Base-by-base conservation (phyloP, 768 basidiomycete species). In the Guyanaporus albipodus region DNA sequence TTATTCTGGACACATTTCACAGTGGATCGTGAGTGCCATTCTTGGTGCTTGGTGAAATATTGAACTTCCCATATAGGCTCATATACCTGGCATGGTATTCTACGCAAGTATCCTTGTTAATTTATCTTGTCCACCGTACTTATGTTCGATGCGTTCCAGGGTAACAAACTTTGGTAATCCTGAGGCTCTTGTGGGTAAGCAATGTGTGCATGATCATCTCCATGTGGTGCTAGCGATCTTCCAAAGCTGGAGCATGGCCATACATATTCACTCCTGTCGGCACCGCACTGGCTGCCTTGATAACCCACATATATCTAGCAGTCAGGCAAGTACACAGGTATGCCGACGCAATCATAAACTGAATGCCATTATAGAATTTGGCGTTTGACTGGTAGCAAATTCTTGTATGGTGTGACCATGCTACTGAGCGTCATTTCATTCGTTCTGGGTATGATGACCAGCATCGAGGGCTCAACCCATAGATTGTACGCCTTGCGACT, bases 261-360 rank as follows among this genome's bases (percentile, higher is more conserved):
- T 73, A 76, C 36, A 71, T 73, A 2, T 75, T 79, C 45, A 78
- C 77, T 0, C 73, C 77, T 4, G 58, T 69, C 17, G 73, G 70
- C 8, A 77, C 73, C 3, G 64, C 73, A 0, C 53, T 75, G 8
- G 70, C 73, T 14, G 77, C 77, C 0, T 55, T 77, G 27, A 60
- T 77, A 11, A 75, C 77, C 1, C 78, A 80, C 52, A 38, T 61
- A 29, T 79, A 77, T 61, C 62, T 78, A 28, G 71, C 67, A 1
- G 67, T 72, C 54, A 72, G 77, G 76, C 71, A 38, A 21, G 69
- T 48, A 17, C 46, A 17, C 9, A 27, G 5, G 18, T 31, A 11
- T 21, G 11, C 38, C 6, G 14, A 17, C 8, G 4, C 8, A 6
- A 29, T 17, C 19, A 1, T 18, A 26, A 38, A 22, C 23, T 37